Evolutionary conservation across 1,139 yeast genomes (phyloP), one percentile per base, ranked within the genome.

Genomic region (Hemisphaericaspora xylofermentans): DNA sequence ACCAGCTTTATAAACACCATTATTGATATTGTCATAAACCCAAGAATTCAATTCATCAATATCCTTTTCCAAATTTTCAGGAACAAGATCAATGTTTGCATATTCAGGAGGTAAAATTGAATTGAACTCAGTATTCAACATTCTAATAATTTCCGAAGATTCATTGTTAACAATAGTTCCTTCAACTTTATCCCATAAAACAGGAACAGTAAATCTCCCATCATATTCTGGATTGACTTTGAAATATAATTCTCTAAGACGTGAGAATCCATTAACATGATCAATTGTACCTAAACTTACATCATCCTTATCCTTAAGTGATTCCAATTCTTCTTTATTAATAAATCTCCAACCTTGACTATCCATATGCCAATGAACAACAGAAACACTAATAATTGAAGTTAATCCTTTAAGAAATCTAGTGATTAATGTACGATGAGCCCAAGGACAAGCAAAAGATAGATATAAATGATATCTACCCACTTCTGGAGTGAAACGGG

Each of bases 361-460:
- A 53, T 84, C 96, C 84, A 89, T 74, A 53, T 80, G 82, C 91
- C 96, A 89, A 60, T 88, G 94, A 14, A 89, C 97, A 39, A 88
- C 86, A 10, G 91, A 80, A 24, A 86, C 76, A 2, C 81, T 78
- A 45, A 83, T 79, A 28, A 76, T 57, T 16, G 76, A 73, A 7
- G 77, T 66, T 49, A 93, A 71, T 2, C 96, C 96, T 66, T 89
- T 89, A 50, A 91, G 71, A n/a, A 74, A 64, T 40, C 97, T 69
- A 6, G 84, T 74, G 44, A 89, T 83, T 50, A 91, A 69, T 0
- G 94, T 80, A 48, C 98, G 77, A 58, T 88, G 96, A 1, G 98
- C 98, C 88, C 96, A 91, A 3, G 98, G 98, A 64, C 98, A 91
- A 1, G 96, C 96, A 40, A 72, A 68, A 1, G 94, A 84, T 16